Base-by-base conservation (phyloP, 2,329 filamentous ascomycete genomes). In the Rutstroemia sp. region DNA sequence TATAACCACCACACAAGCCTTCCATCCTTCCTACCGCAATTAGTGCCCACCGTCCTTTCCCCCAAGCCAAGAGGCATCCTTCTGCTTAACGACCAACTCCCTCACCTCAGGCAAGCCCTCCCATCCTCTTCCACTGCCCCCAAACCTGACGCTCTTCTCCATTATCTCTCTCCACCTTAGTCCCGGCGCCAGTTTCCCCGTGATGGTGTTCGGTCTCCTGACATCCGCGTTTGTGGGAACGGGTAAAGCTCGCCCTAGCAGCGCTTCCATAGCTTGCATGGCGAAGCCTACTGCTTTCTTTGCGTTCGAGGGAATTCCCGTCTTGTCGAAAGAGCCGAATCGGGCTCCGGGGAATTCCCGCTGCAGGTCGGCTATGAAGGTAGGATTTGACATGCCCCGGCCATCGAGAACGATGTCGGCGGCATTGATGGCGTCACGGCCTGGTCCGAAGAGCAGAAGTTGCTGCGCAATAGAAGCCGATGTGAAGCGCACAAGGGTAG, bases 261-360 rank as follows among this genome's bases (percentile, higher is more conserved):
- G 47, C 30, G 68, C 67, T 52, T 70, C 68, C 64, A 70, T 67
- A 12, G 68, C 68, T 48, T 70, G 67, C 67, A 69, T 68, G 2
- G 68, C 68, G 46, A 70, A 70, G 1, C 67, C 67, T 0, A 70
- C 66, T 8, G 67, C 67, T 51, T 69, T 68, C 58, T 69, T 69
- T 12, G 65, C 68, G 55, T 69, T 69, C 6, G 60, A 63, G 8
- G 68, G 68, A 0, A 70, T 59, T 27, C 68, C 68, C 1, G 68
- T 70, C 44, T 64, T 64, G 21, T 69, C 67, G n/a, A 68, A 68
- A 2, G 57, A 60, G 10, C 62, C 61, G 36, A 69, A 68, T 17
- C 23, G 58, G 1, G 67, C 66, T 1, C 60, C 58, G 5, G 67
- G 67, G 30, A 69, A 68, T 46, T 68, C 67, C 5, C 60, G 59